Conservation (phyloP, 306 rosid species). For the Glycine latifolia region DNA sequence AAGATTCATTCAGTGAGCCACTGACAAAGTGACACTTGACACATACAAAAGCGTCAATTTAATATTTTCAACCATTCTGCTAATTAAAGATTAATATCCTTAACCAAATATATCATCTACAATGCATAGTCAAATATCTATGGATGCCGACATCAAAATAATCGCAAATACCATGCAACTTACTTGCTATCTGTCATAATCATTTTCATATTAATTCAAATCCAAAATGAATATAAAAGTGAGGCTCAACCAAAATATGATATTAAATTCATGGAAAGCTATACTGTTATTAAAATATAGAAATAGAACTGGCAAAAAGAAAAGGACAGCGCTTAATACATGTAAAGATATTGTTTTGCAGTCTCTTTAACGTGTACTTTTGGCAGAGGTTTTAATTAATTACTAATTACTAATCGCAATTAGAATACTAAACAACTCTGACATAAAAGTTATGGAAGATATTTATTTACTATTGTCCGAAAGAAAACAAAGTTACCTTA, state of each 20-base stretch:
- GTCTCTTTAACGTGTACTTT: slow-evolving; percentile 27
- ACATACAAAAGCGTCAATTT: slow-evolving; percentile 1
- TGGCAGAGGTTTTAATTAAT: slow-evolving; percentile 19
- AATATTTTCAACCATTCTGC: not conserved
- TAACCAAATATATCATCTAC: not conserved
- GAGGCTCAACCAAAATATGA: not conserved
- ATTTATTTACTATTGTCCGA: slow-evolving; percentile 24
- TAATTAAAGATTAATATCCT: not conserved
- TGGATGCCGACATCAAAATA: not conserved
- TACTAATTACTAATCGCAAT: slow-evolving; percentile 16
- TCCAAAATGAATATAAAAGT: not conserved
- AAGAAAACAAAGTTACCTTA: slow-evolving; percentile 28
- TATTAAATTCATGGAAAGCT: not conserved
- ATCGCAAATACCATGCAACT: not conserved
- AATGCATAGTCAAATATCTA: slow-evolving; percentile 8
- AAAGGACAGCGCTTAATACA: slow-evolving; percentile 7
- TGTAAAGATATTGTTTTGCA: not conserved
- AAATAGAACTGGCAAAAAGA: not conserved
- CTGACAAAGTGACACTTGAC: not conserved
- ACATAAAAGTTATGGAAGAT: not conserved
- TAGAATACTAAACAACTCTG: slow-evolving; percentile 15
- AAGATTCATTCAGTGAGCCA: not conserved
- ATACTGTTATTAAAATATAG: not conserved
- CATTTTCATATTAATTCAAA: slow-evolving; percentile 22
- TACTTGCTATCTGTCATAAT: slow-evolving; percentile 7